A percentile compares a stretch with the other conserved stretches of the same genome.
Evolutionary conservation across 768 basidiomycete genomes (phyloP).

Genomic region (Collybia sp.): DNA sequence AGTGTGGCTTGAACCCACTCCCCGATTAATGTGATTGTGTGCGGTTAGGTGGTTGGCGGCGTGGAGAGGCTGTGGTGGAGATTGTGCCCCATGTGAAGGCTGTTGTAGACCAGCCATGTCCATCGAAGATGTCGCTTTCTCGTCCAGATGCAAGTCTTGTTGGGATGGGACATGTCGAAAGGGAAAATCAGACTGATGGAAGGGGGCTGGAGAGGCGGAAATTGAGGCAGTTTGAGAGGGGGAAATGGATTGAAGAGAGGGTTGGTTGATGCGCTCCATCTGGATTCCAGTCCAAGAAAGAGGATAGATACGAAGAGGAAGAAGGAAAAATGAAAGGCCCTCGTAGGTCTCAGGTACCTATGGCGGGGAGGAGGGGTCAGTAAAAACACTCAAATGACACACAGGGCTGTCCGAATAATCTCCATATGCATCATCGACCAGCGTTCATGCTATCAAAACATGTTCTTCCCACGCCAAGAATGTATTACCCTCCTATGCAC

Average conservation of each 20-base stretch:
- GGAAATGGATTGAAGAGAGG: conserved; percentile 22
- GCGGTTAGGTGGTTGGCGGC: conserved; percentile 14
- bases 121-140: conserved; percentile 22
- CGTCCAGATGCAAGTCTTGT: conserved; percentile 10
- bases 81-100: conserved; percentile 7
- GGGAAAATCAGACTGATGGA: conserved; percentile 25
- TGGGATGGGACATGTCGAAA: conserved; percentile 23
- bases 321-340: conserved; percentile 7
- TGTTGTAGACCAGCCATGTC: conserved; percentile 13
- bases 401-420: not conserved
- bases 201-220: conserved; percentile 18
- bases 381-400: not conserved
- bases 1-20: conserved; percentile 3
- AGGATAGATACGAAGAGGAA: conserved; percentile 15
- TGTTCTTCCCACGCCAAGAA: conserved; percentile 5
- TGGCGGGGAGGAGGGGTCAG: too few relatives aligned
- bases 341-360: too few relatives aligned
- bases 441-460: conserved; percentile 1
- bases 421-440: not conserved
- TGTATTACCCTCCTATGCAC: conserved; percentile 2
- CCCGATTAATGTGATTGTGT: conserved; percentile 5
- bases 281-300: conserved; percentile 28
- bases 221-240: conserved; percentile 24
- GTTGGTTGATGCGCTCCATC: conserved; percentile 17
- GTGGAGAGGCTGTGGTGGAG: conserved; percentile 14